Percentiles rank a stretch among this genome's conserved stretches.
These are phyloP conservation scores for Neckera pumila DNA, from an alignment of 225 moss, liverwort and hornwort genomes.

Conservation along the genomic window DNA sequence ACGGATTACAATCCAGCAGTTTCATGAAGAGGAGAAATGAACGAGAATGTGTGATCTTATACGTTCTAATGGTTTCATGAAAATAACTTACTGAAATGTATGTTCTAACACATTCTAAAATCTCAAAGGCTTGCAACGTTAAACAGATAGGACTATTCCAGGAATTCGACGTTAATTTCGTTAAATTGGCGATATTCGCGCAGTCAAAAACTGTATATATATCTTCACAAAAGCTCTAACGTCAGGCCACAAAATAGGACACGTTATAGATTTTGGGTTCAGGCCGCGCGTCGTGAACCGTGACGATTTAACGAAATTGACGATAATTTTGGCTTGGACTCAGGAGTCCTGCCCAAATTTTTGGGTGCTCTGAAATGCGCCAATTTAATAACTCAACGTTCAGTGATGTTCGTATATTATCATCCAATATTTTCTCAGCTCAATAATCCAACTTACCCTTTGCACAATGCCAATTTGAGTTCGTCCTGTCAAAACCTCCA, in stretches of 20 bases:
- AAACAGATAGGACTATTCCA: neutral
- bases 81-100: neutral
- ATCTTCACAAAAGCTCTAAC: neutral
- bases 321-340: neutral
- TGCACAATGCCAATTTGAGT: neutral
- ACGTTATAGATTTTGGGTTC: neutral
- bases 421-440: too few species aligned
- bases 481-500: neutral
- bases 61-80: neutral
- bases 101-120: neutral
- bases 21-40: neutral
- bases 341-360: neutral
- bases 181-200: too few species aligned
- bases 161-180: neutral
- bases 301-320: too few species aligned
- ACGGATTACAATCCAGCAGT: too few species aligned
- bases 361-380: neutral
- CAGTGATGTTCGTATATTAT: neutral
- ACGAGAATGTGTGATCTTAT: neutral
- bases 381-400: neutral
- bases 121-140: neutral
- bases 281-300: too few species aligned
- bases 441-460: neutral
- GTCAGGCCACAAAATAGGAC: neutral
- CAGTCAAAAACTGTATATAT: neutral